These are phyloP conservation scores for Fonsecaea multimorphosa DNA, from an alignment of 2,329 filamentous ascomycete species.

Conservation along the genomic window DNA sequence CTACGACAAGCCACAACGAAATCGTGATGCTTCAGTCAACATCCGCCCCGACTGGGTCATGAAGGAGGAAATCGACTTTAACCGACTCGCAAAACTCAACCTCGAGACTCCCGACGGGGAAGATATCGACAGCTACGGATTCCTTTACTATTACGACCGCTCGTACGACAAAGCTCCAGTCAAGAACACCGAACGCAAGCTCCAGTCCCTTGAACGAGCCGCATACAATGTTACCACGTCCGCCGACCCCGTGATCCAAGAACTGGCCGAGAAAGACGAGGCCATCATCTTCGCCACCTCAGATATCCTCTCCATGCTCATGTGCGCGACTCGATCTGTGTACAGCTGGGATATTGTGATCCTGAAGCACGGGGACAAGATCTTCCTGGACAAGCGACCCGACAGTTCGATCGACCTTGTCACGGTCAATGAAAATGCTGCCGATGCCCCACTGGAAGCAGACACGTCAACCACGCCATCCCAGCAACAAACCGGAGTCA, in stretches of 20 bases:
- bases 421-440: slow-evolving; percentile 98
- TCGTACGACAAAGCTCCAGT: slow-evolving; percentile 92
- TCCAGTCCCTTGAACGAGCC: slow-evolving; percentile 78
- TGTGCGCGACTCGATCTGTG: slow-evolving; percentile 95
- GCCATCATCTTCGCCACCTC: slow-evolving; percentile 97
- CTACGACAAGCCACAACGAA: slow-evolving; percentile 96
- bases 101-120: slow-evolving; percentile 93
- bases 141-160: slow-evolving; percentile 98
- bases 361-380: slow-evolving; percentile 88
- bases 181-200: slow-evolving; percentile 82
- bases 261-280: slow-evolving; percentile 93
- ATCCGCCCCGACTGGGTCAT: slow-evolving; percentile 95
- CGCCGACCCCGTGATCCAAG: slow-evolving; percentile 94
- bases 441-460: slow-evolving; percentile 88
- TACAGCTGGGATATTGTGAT: slow-evolving; percentile 99
- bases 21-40: slow-evolving; percentile 93
- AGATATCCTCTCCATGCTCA: slow-evolving; percentile 97
- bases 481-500: slow-evolving; percentile 57
- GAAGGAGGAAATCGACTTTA: slow-evolving; percentile 98
- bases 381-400: slow-evolving; percentile 98
- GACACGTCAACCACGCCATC: slow-evolving; percentile 63
- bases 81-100: slow-evolving; percentile 92
- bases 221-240: slow-evolving; percentile 98
- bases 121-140: slow-evolving; percentile 93
- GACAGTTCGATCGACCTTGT: slow-evolving; percentile 95